Conservation (phyloP, 257 asterid species). For the Penstemon davidsonii region DNA sequence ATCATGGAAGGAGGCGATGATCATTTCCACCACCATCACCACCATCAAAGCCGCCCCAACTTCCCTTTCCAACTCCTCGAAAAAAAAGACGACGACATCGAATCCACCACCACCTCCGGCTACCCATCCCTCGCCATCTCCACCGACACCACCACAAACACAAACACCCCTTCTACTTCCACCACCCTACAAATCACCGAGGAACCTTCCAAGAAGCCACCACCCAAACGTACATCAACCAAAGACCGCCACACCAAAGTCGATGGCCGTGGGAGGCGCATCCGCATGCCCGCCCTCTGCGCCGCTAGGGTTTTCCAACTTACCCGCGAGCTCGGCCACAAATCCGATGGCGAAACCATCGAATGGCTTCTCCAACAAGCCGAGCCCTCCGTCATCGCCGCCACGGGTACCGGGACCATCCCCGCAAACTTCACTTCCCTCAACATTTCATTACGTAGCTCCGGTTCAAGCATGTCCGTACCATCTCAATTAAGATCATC, state of each 20-base stretch:
- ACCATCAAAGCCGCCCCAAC: conserved; percentile 47
- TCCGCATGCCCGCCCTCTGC: conserved; percentile 94
- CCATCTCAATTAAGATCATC: conserved; percentile 84
- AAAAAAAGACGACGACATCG: conserved; percentile 55
- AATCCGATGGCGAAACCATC: conserved; percentile 88
- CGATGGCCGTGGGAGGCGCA: conserved; percentile 91
- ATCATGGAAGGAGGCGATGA: conserved; percentile 90
- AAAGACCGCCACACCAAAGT: conserved; percentile 94
- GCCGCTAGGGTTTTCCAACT: conserved; percentile 99
- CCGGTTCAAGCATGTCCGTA: conserved; percentile 90
- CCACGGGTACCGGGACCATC: conserved; percentile 95
- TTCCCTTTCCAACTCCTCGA: conserved; percentile 90
- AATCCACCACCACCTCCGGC: conserved; percentile 33
- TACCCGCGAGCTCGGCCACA: conserved; percentile 91
- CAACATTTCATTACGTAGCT: conserved; percentile 81
- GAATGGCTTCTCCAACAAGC: conserved; percentile 96
- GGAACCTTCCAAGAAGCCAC: conserved; percentile 46
- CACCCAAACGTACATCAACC: conserved; percentile 74
- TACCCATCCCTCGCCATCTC: conserved; percentile 7
- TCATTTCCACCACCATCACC: conserved; percentile 60
- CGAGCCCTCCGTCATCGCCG: conserved; percentile 92
- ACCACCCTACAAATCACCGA: conserved; percentile 7
- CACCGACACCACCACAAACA: too few relatives aligned
- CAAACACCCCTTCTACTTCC: conserved; percentile 29
- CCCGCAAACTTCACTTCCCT: conserved; percentile 94